These are phyloP conservation scores for Colletotrichum ledebouriae DNA, from an alignment of 2,329 filamentous ascomycete species.

Conservation along the genomic window DNA sequence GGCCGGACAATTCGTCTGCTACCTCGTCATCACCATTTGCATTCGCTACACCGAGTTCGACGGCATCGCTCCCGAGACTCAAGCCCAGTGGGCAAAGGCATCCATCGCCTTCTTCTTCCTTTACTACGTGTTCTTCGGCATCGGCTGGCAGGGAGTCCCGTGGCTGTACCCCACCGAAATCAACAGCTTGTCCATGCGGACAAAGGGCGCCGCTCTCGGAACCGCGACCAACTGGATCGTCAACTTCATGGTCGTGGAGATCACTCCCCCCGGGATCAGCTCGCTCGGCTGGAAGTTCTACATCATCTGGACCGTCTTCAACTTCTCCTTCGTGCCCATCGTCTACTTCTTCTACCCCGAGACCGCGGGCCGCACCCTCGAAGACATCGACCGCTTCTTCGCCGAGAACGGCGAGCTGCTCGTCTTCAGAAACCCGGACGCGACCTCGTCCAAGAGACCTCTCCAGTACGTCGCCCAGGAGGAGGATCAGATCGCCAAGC, in stretches of 20 bases:
- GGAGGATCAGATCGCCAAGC: conserved; percentile 45
- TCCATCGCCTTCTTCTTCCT: conserved; percentile 46
- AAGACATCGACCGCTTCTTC: conserved; percentile 47
- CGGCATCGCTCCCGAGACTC: conserved; percentile 27
- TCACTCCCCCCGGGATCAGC: conserved; percentile 54
- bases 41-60: conserved; percentile 56
- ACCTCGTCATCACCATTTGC: conserved; percentile 64
- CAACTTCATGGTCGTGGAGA: conserved; percentile 49
- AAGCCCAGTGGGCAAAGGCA: conserved; percentile 39
- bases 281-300: conserved; percentile 66
- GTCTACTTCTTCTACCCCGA: conserved; percentile 65
- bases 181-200: conserved; percentile 51
- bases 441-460: conserved; percentile 44
- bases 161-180: conserved; percentile 53
- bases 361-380: conserved; percentile 49
- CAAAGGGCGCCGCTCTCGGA: conserved; percentile 45
- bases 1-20: conserved; percentile 65
- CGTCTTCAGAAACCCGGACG: conserved; percentile 45
- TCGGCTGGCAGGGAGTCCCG: conserved; percentile 44
- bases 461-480: conserved; percentile 44
- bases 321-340: conserved; percentile 59
- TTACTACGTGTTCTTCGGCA: conserved; percentile 44
- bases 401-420: conserved; percentile 46
- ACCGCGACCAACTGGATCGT: conserved; percentile 42
- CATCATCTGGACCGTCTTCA: conserved; percentile 65